A percentile compares a stretch with the other conserved stretches of the same genome.
phyloP scores from a whole-genome alignment of 106 monocot genomes.

The Gastrodia elata region DNA sequence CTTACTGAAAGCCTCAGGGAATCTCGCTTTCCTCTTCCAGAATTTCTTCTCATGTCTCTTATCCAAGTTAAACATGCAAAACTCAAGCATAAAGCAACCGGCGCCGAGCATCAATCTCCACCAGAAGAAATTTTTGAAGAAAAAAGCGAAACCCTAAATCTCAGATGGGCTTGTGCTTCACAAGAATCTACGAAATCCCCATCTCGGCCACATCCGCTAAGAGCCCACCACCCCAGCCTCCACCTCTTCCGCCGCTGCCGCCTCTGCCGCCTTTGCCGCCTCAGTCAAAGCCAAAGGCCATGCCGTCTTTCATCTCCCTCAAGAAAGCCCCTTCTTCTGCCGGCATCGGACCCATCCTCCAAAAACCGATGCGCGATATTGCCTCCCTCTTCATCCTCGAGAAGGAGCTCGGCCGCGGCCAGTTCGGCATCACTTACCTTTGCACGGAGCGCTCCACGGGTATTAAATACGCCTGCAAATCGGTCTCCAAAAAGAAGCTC shows the following conservation, averaged over 20 bases:
- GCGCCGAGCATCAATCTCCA: background rate
- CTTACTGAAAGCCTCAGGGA: background rate
- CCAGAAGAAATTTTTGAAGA: background rate
- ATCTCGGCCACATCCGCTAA: conserved; percentile 28
- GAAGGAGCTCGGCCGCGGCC: conserved; percentile 57
- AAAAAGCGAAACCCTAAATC: background rate
- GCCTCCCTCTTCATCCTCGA: conserved; percentile 33
- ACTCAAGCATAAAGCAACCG: conserved; percentile 1
- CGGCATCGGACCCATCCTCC: conserved; percentile 21
- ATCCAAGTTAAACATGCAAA: background rate
- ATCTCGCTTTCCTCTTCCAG: conserved; percentile 3
- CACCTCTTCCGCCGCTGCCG: conserved; percentile 6
- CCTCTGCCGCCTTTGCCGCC: background rate
- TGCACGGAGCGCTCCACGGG: conserved; percentile 39
- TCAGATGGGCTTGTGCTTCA: conserved; percentile 46
- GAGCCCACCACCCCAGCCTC: conserved; percentile 6
- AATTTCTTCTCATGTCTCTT: background rate
- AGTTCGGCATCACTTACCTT: conserved; percentile 55
- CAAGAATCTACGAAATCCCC: conserved; percentile 42
- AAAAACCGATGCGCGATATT: conserved; percentile 37
- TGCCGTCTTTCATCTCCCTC: background rate
- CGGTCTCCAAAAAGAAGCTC: conserved; percentile 48
- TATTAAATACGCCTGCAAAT: conserved; percentile 54
- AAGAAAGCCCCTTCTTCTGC: background rate
- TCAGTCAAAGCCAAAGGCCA: background rate